Conservation (phyloP, 1,284 basidiomycete genomes). For the Vanrija humicola region DNA sequence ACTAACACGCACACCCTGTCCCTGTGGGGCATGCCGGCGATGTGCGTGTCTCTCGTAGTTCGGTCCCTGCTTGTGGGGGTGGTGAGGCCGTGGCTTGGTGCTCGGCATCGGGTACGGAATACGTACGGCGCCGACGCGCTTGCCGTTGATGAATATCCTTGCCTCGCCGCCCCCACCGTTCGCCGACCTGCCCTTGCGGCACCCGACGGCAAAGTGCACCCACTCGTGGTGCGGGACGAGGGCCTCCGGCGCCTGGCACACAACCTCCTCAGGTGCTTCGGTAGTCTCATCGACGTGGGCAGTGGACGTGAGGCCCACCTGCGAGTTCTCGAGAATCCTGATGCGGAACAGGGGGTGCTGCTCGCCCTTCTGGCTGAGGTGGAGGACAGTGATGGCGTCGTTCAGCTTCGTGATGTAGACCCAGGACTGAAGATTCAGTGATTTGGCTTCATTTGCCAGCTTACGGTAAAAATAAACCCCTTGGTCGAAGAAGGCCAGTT, state of each 20-base stretch:
- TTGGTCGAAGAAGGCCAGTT: constrained; percentile 37
- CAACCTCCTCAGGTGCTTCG: constrained; percentile 27
- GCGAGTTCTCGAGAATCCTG: constrained; percentile 46
- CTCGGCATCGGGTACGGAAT: constrained; percentile 31
- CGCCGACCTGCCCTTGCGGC: constrained; percentile 25
- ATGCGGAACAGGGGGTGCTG: constrained; percentile 34
- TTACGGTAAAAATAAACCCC: constrained; percentile 37
- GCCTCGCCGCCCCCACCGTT: constrained; percentile 29
- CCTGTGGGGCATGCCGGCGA: neutral
- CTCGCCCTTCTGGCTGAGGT: constrained; percentile 27
- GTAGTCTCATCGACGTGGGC: constrained; percentile 2
- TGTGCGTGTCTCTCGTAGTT: neutral
- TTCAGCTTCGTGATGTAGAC: constrained; percentile 42
- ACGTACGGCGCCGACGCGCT: constrained; percentile 37
- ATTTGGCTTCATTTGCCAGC: too few species aligned
- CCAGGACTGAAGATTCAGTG: constrained; percentile 28
- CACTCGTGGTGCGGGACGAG: constrained; percentile 46
- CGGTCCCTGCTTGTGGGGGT: constrained; percentile 6
- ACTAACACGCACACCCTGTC: too few species aligned
- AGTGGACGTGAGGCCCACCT: constrained; percentile 38
- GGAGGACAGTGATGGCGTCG: constrained; percentile 39
- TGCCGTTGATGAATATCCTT: constrained; percentile 40
- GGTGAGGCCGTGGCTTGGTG: constrained; percentile 7
- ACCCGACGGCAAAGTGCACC: constrained; percentile 43
- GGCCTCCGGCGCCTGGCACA: constrained; percentile 42